A percentile compares a stretch with the other conserved stretches of the same genome.
Conservation (phyloP, 768 basidiomycete genomes). For the Filobasidium wieringae region DNA sequence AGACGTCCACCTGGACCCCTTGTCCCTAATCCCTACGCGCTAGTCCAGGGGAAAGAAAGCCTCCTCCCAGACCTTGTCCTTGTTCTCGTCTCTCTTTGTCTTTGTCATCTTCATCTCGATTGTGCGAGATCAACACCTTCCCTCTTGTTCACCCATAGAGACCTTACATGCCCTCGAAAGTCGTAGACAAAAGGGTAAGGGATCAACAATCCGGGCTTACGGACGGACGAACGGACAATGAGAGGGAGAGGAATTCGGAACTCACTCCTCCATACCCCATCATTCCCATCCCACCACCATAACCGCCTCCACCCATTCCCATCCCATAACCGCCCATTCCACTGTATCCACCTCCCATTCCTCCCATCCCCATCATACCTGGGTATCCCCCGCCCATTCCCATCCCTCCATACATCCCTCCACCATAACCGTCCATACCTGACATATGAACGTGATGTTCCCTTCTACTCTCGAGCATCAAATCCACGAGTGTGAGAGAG, state of each 20-base stretch:
- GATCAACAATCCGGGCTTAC: no score
- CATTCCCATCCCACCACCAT: neutral
- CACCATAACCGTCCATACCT: neutral
- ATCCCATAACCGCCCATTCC: neutral
- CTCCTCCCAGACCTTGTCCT: no score
- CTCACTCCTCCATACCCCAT: neutral
- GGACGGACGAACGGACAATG: no score
- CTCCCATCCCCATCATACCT: neutral
- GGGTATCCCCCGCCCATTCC: neutral
- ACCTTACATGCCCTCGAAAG: neutral
- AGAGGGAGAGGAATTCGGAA: no score
- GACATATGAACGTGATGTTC: constrained; percentile 2
- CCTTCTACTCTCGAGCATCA: neutral
- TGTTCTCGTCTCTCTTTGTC: no score
- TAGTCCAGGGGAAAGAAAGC: no score
- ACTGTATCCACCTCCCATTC: neutral
- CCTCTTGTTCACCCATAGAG: neutral
- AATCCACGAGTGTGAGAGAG: no score
- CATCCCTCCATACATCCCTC: neutral
- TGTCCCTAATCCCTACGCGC: no score
- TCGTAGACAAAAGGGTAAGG: no score
- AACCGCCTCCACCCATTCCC: neutral
- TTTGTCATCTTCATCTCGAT: no score
- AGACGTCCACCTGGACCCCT: no score
- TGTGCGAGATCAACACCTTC: no score